A percentile compares a stretch with the other conserved stretches of the same genome.
Conservation (phyloP, 371 early-diverging fungal genomes). For the Apophysomyces variabilis region DNA sequence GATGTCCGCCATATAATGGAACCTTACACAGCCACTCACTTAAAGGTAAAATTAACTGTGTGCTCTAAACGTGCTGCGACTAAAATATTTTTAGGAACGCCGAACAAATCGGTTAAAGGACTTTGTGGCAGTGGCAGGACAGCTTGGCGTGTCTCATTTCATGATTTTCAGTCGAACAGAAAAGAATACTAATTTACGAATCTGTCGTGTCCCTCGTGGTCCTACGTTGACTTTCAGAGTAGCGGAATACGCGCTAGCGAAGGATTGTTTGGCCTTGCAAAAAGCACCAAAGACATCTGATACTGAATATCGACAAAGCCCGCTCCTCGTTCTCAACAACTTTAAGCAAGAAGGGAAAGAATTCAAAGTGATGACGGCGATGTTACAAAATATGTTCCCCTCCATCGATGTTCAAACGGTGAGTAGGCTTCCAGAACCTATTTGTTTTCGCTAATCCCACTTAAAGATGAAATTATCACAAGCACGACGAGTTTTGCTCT, state of each 20-base stretch:
- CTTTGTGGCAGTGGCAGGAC: conserved; percentile 89
- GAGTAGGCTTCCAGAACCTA: conserved; percentile 16
- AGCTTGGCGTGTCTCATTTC: conserved; percentile 87
- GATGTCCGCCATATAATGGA: conserved; percentile 92
- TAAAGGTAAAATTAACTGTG: conserved; percentile 25
- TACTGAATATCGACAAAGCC: conserved; percentile 77
- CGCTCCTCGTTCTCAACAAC: conserved; percentile 92
- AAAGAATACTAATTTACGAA: conserved; percentile 82
- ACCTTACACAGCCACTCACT: conserved; percentile 71
- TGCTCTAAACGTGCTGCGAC: not conserved
- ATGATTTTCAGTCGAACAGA: conserved; percentile 89
- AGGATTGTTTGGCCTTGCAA: conserved; percentile 83
- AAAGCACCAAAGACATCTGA: conserved; percentile 82
- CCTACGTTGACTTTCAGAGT: conserved; percentile 95
- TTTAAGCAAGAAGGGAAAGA: conserved; percentile 82
- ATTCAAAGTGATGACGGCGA: conserved; percentile 88
- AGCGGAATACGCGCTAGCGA: conserved; percentile 78
- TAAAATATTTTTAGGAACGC: conserved; percentile 66
- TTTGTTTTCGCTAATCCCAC: not conserved
- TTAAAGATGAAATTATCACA: conserved; percentile 84
- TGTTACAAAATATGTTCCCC: conserved; percentile 97
- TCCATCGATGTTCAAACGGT: conserved; percentile 90
- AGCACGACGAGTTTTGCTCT: conserved; percentile 88
- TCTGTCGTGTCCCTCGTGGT: conserved; percentile 89
- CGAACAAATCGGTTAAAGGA: conserved; percentile 92